Conservation (phyloP, 2,329 filamentous ascomycete genomes). For the Alternaria consortialis region DNA sequence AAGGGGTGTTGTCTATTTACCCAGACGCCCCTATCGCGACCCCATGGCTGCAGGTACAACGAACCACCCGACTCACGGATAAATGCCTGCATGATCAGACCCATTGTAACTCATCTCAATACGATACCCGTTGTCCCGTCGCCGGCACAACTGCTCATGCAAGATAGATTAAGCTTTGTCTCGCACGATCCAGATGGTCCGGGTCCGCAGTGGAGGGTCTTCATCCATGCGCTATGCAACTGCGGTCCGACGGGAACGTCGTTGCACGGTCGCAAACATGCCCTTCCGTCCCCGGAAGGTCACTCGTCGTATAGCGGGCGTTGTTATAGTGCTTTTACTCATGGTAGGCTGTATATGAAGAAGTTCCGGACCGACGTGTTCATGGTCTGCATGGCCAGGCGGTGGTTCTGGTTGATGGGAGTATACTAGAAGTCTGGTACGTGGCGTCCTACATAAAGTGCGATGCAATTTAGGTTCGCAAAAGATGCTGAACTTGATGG, state of each 20-base stretch:
- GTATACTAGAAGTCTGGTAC: not conserved
- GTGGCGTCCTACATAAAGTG: not conserved
- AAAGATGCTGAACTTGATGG: slow-evolving; percentile 1
- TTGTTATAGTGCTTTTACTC: not conserved
- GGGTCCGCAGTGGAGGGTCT: not conserved
- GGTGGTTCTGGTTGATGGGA: not conserved
- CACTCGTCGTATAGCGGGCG: not conserved
- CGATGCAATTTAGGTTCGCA: slow-evolving; percentile 7
- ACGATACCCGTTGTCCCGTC: slow-evolving; percentile 19
- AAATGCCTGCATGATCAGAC: slow-evolving; percentile 12
- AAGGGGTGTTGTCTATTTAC: slow-evolving; percentile 4
- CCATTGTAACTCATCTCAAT: not conserved
- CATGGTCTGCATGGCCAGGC: not conserved
- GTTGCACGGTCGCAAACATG: not conserved
- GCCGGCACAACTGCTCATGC: slow-evolving; percentile 1
- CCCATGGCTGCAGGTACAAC: slow-evolving; percentile 11
- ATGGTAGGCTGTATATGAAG: not conserved
- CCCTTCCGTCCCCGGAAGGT: not conserved
- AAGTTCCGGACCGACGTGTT: not conserved
- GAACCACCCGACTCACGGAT: slow-evolving; percentile 10
- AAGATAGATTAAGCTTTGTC: slow-evolving; percentile 13
- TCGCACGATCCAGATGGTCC: not conserved
- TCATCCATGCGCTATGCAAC: slow-evolving; percentile 5
- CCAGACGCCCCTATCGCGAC: slow-evolving; percentile 1
- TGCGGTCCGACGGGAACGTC: slow-evolving; percentile 6